phyloP scores from a whole-genome alignment of 2,329 filamentous ascomycete genomes.

The Capronia epimyces region DNA sequence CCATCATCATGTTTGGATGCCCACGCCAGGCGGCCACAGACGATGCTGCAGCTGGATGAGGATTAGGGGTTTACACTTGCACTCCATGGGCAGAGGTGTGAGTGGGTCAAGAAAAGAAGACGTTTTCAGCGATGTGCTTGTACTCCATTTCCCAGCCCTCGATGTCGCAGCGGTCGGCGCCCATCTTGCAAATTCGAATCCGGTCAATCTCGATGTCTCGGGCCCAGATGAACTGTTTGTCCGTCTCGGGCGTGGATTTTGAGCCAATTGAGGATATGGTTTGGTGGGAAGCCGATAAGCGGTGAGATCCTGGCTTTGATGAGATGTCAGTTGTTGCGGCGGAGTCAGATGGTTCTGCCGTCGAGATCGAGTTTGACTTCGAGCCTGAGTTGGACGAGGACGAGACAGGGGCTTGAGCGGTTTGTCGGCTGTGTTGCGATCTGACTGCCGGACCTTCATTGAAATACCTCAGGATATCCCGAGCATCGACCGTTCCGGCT shows the following conservation, averaged over 20 bases:
- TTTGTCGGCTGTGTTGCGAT: not conserved
- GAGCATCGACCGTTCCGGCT: slow-evolving; percentile 45
- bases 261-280: not conserved
- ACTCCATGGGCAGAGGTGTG: no score
- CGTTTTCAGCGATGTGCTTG: slow-evolving; percentile 42
- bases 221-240: slow-evolving; percentile 60
- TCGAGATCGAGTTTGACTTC: not conserved
- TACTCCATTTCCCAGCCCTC: slow-evolving; percentile 50
- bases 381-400: not conserved
- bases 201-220: slow-evolving; percentile 60
- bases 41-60: no score
- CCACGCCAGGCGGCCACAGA: no score
- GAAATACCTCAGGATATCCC: slow-evolving; percentile 33
- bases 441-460: slow-evolving; percentile 22
- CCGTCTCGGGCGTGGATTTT: not conserved
- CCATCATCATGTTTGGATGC: no score
- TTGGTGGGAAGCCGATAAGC: no score
- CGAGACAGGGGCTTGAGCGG: not conserved
- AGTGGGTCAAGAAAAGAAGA: slow-evolving; percentile 11
- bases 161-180: slow-evolving; percentile 61
- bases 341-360: not conserved
- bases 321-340: not conserved
- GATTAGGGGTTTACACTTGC: no score
- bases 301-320: not conserved
- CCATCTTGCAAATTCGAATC: slow-evolving; percentile 81